phyloP scores from a whole-genome alignment of 1,139 yeast genomes.

The Pneumocystis jirovecii region DNA sequence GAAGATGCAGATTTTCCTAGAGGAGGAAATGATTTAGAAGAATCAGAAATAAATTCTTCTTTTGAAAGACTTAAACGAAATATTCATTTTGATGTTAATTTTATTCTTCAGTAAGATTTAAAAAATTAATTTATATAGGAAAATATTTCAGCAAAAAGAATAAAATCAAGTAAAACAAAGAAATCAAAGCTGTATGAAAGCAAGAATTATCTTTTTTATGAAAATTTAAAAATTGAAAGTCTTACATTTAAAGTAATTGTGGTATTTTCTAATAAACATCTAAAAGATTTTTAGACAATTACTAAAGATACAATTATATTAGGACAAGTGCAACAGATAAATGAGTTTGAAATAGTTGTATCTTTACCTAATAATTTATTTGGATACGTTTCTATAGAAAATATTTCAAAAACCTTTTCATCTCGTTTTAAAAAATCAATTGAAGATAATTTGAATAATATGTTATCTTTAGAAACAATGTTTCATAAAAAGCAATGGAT shows the following conservation, averaged over 20 bases:
- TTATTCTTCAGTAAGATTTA: background rate
- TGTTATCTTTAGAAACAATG: conserved; percentile 33
- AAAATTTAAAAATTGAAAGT: background rate
- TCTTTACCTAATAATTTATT: conserved; percentile 70
- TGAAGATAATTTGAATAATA: conserved; percentile 38
- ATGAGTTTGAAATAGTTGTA: conserved; percentile 48
- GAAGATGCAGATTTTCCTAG: background rate
- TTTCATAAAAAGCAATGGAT: conserved; percentile 75
- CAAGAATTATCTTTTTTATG: background rate
- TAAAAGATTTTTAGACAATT: conserved; percentile 2
- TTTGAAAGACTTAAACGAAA: background rate
- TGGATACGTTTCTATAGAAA: conserved; percentile 68
- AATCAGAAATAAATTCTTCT: background rate
- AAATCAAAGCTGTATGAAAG: background rate
- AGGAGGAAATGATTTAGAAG: background rate
- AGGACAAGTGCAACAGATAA: conserved; percentile 56
- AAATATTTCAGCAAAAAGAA: background rate
- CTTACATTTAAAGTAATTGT: background rate
- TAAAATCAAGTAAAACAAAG: background rate
- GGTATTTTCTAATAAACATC: background rate
- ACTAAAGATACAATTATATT: conserved; percentile 51
- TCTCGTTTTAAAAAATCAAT: conserved; percentile 43
- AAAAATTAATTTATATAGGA: background rate
- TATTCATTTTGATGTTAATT: background rate
- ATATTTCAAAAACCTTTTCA: conserved; percentile 32